These are phyloP conservation scores for Chamaecyparis obtusa DNA, from an alignment of 75 land plant species.

Conservation along the genomic window DNA sequence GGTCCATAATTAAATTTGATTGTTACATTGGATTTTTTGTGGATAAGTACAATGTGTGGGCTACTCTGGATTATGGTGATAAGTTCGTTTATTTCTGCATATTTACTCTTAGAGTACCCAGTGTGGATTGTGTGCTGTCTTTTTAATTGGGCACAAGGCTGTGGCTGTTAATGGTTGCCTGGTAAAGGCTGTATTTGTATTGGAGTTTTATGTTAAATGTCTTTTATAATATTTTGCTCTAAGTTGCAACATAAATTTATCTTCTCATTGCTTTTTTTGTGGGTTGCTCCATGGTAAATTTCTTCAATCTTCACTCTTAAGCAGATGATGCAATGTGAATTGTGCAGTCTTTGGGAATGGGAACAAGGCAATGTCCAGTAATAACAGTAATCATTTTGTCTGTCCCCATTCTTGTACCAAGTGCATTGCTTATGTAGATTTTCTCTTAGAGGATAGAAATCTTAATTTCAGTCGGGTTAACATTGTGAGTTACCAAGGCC, in stretches of 20 bases:
- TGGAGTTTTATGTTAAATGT: too few species aligned
- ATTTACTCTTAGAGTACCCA: not conserved
- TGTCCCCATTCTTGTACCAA: not conserved
- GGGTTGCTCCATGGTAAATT: too few species aligned
- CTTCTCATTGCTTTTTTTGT: too few species aligned
- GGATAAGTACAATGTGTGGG: not conserved
- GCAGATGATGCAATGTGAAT: too few species aligned
- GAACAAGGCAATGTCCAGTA: not conserved
- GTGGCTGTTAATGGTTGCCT: too few species aligned
- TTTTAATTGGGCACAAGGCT: not conserved
- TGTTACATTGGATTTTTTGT: not conserved
- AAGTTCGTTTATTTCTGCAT: not conserved
- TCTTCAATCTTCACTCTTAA: too few species aligned
- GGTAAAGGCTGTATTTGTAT: too few species aligned
- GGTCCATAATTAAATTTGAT: not conserved
- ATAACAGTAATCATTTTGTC: not conserved
- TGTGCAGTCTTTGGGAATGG: not conserved
- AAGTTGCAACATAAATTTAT: too few species aligned
- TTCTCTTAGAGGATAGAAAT: not conserved
- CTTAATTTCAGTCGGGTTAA: not conserved
- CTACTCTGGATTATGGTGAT: not conserved
- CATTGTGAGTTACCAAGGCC: not conserved
- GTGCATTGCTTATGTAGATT: not conserved
- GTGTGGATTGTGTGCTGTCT: too few species aligned
- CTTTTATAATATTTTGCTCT: too few species aligned